Evolutionary conservation across 83 land plant species (phyloP).

Genomic region (Thuja plicata): DNA sequence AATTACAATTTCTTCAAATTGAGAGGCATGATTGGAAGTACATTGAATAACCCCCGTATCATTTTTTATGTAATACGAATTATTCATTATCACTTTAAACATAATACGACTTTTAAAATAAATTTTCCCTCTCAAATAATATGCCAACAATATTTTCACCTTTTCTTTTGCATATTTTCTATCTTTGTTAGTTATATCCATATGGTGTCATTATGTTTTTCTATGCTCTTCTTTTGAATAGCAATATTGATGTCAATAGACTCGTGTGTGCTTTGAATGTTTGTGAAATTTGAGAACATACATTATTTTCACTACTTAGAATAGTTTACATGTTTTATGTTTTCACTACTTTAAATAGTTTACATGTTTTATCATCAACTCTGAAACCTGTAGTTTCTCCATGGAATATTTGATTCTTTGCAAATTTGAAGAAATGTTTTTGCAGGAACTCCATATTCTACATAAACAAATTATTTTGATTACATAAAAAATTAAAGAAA

Average conservation of each 20-base stretch:
- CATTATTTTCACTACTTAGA: background rate
- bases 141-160: background rate
- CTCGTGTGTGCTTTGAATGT: background rate
- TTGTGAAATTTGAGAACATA: background rate
- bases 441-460: background rate
- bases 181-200: background rate
- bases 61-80: too few species aligned
- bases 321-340: too few species aligned
- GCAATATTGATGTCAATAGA: background rate
- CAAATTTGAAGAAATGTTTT: too few species aligned
- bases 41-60: background rate
- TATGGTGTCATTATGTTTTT: background rate
- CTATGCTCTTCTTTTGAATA: background rate
- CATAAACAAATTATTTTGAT: background rate
- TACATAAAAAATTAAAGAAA: background rate
- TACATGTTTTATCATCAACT: background rate
- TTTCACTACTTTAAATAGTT: too few species aligned
- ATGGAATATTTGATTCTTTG: background rate
- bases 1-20: background rate
- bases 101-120: too few species aligned
- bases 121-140: too few species aligned
- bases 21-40: background rate
- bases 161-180: background rate
- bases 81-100: too few species aligned
- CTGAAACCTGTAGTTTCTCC: background rate